These are phyloP conservation scores for Tetraselmis striata DNA, from an alignment of 139 green algal species.

Conservation along the genomic window DNA sequence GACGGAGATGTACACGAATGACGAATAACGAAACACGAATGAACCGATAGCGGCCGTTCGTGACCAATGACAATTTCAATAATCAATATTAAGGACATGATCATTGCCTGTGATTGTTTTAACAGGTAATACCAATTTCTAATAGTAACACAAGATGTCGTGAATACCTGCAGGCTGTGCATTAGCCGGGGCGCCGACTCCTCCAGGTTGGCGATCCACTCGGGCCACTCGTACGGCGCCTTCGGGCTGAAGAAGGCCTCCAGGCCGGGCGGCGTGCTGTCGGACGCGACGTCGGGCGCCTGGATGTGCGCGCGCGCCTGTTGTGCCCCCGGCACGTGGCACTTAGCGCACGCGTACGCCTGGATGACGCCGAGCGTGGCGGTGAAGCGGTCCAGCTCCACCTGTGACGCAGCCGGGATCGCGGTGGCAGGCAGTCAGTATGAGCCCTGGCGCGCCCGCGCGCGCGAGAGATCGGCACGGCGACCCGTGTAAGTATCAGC, in stretches of 20 bases:
- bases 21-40: too few species aligned
- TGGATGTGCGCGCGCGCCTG: not conserved
- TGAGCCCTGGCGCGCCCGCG: not conserved
- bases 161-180: not conserved
- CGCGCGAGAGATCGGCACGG: not conserved
- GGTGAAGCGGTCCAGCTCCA: constrained; percentile 43
- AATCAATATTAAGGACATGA: too few species aligned
- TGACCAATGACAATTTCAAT: too few species aligned
- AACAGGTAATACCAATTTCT: too few species aligned
- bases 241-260: not conserved
- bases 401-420: not conserved
- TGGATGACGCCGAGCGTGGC: constrained; percentile 28
- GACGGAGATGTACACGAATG: too few species aligned
- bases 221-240: not conserved
- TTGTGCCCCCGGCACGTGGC: not conserved
- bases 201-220: not conserved
- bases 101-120: too few species aligned
- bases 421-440: too few species aligned
- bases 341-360: not conserved
- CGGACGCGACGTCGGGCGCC: not conserved
- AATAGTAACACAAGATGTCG: too few species aligned
- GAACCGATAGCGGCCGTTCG: too few species aligned
- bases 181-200: not conserved
- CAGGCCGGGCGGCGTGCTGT: not conserved
- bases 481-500: too few species aligned